Conservation (phyloP, 1,139 yeast species). For the Hansenula lynferdii region DNA sequence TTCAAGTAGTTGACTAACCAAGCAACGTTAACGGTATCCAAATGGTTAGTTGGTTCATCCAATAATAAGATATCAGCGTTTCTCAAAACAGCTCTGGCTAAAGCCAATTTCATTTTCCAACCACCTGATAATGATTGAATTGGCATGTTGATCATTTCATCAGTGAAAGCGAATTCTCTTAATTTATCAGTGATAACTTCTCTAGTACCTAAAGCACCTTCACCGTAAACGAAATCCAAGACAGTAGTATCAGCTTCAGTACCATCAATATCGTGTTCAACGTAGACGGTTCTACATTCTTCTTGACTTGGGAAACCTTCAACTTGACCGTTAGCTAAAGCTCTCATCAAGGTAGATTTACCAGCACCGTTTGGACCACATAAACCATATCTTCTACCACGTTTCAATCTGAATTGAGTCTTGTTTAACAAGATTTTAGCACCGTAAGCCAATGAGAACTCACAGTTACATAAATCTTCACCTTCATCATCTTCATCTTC, state of each 20-base stretch:
- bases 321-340: slow-evolving; percentile 99
- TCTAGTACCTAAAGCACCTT: slow-evolving; percentile 77
- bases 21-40: slow-evolving; percentile 98
- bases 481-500: slow-evolving; percentile 99
- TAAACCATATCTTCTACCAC: slow-evolving; percentile 99
- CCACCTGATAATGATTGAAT: slow-evolving; percentile 98
- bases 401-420: slow-evolving; percentile 98
- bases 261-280: slow-evolving; percentile 99
- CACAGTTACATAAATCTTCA: slow-evolving; percentile 99
- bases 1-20: slow-evolving; percentile 99
- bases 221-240: slow-evolving; percentile 77
- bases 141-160: slow-evolving; percentile 88
- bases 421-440: slow-evolving; percentile 99
- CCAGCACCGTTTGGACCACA: slow-evolving; percentile 99
- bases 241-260: slow-evolving; percentile 95
- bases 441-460: slow-evolving; percentile 99
- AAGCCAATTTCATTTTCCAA: slow-evolving; percentile 98
- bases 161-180: slow-evolving; percentile 86
- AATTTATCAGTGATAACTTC: slow-evolving; percentile 70
- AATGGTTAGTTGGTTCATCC: slow-evolving; percentile 99
- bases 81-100: slow-evolving; percentile 99
- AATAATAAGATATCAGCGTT: slow-evolving; percentile 99
- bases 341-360: slow-evolving; percentile 99
- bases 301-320: slow-evolving; percentile 99
- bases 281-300: slow-evolving; percentile 98